phyloP scores from a whole-genome alignment of 2,329 filamentous ascomycete species.

The Xylariales sp. region DNA sequence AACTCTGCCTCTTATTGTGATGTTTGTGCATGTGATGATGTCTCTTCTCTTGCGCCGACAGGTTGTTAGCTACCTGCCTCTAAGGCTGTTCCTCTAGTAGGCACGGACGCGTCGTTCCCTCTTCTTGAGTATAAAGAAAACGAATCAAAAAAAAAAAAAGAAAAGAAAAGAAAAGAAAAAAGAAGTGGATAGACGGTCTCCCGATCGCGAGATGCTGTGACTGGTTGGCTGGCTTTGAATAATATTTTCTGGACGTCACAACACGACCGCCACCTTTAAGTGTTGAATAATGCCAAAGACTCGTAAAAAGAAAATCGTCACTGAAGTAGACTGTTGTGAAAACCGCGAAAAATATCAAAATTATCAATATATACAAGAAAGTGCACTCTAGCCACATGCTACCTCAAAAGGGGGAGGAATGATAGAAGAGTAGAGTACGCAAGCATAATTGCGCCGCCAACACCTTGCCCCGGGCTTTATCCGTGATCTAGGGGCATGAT shows the following conservation, averaged over 20 bases:
- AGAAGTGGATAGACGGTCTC: no score
- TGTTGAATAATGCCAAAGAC: not conserved
- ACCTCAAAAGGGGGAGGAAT: not conserved
- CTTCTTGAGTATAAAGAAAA: not conserved
- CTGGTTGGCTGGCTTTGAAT: not conserved
- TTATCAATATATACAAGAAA: conserved; percentile 38
- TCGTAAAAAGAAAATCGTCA: not conserved
- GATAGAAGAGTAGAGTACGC: conserved; percentile 19
- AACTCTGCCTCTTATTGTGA: no score
- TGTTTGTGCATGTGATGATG: no score
- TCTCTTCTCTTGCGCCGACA: no score
- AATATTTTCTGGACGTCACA: not conserved
- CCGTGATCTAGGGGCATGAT: conserved; percentile 27
- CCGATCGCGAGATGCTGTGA: not conserved
- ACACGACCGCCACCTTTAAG: not conserved
- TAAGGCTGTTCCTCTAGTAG: not conserved
- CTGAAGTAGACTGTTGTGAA: not conserved
- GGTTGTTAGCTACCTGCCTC: no score
- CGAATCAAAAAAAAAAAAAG: no score
- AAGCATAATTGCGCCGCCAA: conserved; percentile 31
- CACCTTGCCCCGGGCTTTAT: conserved; percentile 34
- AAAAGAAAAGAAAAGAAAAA: not conserved
- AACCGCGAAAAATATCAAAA: conserved; percentile 24
- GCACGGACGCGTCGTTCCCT: no score
- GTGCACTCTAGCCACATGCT: conserved; percentile 12